These are phyloP conservation scores for Paxillus involutus DNA, from an alignment of 768 basidiomycete species.

Conservation along the genomic window DNA sequence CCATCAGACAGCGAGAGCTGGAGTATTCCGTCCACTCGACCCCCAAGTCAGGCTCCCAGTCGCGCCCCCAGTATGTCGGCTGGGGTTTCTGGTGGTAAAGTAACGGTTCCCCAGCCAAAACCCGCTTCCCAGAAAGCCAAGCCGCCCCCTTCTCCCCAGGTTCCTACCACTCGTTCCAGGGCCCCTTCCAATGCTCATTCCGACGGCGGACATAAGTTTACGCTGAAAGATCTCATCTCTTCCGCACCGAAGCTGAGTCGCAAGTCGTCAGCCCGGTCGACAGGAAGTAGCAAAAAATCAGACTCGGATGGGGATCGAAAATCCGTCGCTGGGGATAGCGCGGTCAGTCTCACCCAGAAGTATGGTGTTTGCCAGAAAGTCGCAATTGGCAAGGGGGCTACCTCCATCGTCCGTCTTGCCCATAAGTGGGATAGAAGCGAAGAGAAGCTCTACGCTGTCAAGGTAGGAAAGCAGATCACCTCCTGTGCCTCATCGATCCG, in stretches of 20 bases:
- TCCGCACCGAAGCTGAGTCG: slow-evolving; percentile 74
- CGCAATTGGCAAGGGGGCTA: slow-evolving; percentile 98
- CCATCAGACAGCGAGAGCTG: slow-evolving; percentile 60
- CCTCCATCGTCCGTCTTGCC: slow-evolving; percentile 91
- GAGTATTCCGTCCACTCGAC: slow-evolving; percentile 61
- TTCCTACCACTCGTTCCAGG: slow-evolving; percentile 30
- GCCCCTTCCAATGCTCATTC: slow-evolving; percentile 52
- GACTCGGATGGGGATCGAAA: slow-evolving; percentile 58
- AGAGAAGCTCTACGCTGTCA: slow-evolving; percentile 97
- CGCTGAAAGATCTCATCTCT: slow-evolving; percentile 76
- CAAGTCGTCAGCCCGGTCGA: slow-evolving; percentile 70
- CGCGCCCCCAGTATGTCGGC: slow-evolving; percentile 37
- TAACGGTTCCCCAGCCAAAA: slow-evolving; percentile 30
- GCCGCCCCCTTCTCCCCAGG: slow-evolving; percentile 12
- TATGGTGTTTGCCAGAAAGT: slow-evolving; percentile 97
- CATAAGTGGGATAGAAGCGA: slow-evolving; percentile 98
- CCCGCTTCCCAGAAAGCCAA: slow-evolving; percentile 19
- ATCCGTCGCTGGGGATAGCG: slow-evolving; percentile 50
- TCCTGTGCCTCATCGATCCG: neutral
- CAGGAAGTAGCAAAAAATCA: slow-evolving; percentile 60
- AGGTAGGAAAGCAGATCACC: slow-evolving; percentile 52
- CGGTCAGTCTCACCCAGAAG: slow-evolving; percentile 73
- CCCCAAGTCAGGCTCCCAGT: slow-evolving; percentile 55
- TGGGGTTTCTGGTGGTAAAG: slow-evolving; percentile 39
- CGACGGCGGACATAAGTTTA: slow-evolving; percentile 72